Conservation (phyloP, 2,329 filamentous ascomycete species). For the Fusarium sp. region DNA sequence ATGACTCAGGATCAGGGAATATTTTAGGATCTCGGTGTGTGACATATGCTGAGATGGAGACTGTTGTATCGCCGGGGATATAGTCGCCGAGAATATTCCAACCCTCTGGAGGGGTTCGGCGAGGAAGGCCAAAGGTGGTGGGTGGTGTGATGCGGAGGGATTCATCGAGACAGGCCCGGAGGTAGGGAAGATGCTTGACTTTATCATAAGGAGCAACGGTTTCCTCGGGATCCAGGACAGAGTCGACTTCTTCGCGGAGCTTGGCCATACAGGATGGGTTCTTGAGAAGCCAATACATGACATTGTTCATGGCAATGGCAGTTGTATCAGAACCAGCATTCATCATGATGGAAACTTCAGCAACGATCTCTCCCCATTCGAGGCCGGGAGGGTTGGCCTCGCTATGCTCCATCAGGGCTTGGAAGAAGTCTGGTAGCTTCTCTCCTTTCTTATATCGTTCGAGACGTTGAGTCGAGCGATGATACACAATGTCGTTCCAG, state of each 20-base stretch:
- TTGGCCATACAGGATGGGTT: conserved; percentile 57
- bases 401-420: conserved; percentile 65
- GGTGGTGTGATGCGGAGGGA: conserved; percentile 53
- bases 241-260: conserved; percentile 61
- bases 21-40: conserved; percentile 56
- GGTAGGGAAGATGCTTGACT: conserved; percentile 64
- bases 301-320: conserved; percentile 63
- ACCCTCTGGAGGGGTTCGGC: conserved; percentile 49
- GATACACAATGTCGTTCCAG: conserved; percentile 57
- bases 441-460: conserved; percentile 57
- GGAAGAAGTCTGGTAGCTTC: conserved; percentile 71
- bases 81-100: conserved; percentile 51
- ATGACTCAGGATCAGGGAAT: conserved; percentile 57
- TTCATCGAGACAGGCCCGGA: conserved; percentile 66
- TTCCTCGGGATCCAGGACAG: conserved; percentile 59
- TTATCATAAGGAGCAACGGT: conserved; percentile 63
- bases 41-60: conserved; percentile 56
- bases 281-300: conserved; percentile 65
- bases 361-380: conserved; percentile 70
- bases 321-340: conserved; percentile 66
- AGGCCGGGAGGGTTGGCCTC: conserved; percentile 56
- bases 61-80: conserved; percentile 55
- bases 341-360: conserved; percentile 67
- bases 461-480: conserved; percentile 55
- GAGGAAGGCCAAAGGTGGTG: conserved; percentile 49